Conservation (phyloP, 2,329 filamentous ascomycete species). For the Colletotrichum coccodes region DNA sequence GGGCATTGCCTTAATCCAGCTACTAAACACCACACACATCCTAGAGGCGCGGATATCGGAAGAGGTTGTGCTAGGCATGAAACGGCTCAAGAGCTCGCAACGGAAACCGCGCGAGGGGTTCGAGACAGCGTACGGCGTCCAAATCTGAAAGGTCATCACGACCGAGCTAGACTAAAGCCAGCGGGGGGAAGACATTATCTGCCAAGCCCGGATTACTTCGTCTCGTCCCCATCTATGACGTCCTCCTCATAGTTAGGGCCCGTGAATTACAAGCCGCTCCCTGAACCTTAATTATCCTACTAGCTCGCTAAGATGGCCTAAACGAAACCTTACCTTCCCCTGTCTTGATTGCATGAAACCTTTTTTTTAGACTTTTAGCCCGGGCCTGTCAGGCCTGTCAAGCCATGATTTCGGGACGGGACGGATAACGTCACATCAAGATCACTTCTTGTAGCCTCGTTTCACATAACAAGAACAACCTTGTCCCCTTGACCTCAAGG, state of each 20-base stretch:
- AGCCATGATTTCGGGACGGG: neutral
- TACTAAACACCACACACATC: no score
- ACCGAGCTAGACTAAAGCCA: neutral
- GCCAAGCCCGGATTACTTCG: neutral
- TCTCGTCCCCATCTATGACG: neutral
- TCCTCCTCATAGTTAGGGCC: neutral
- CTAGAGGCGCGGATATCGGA: no score
- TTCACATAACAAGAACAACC: slow-evolving; percentile 14
- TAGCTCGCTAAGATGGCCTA: neutral
- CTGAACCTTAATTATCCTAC: neutral
- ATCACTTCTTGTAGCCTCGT: neutral
- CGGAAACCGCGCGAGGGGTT: no score
- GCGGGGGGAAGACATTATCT: neutral
- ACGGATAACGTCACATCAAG: neutral
- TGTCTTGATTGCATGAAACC: neutral
- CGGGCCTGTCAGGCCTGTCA: neutral
- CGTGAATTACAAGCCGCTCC: neutral
- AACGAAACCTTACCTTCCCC: neutral
- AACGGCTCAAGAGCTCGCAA: no score
- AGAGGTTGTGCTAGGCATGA: no score
- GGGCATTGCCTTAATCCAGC: no score
- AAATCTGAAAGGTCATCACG: neutral
- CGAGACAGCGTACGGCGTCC: no score
- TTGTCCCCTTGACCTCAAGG: neutral
- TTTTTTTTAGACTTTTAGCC: neutral